Evolutionary conservation across 305 asterid genomes (phyloP).

Genomic region (Withania somnifera): DNA sequence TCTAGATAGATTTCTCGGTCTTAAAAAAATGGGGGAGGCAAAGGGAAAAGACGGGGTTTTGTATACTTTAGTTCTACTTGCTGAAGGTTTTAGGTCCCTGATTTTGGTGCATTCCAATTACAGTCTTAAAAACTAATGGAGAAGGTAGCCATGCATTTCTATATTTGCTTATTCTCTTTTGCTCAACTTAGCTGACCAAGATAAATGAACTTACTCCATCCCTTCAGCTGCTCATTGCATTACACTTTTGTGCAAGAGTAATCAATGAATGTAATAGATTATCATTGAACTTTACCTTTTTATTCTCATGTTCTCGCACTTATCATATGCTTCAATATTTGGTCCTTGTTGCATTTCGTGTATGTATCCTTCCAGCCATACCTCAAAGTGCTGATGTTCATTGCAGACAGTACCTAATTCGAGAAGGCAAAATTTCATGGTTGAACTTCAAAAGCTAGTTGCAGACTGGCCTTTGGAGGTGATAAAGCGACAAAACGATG

Average conservation of each 20-base stretch:
- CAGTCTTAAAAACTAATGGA: background rate
- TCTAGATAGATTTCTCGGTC: background rate
- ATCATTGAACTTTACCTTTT: background rate
- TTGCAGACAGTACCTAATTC: constrained; percentile 43
- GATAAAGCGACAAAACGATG: constrained; percentile 44
- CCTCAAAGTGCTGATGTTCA: background rate
- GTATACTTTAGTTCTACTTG: background rate
- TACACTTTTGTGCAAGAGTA: background rate
- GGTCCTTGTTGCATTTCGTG: background rate
- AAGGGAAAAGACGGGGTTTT: background rate
- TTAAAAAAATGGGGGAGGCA: background rate
- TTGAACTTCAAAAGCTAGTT: constrained; percentile 74
- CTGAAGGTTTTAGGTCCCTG: background rate
- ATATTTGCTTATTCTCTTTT: background rate
- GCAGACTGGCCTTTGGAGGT: constrained; percentile 75
- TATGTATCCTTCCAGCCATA: background rate
- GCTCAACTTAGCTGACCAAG: background rate
- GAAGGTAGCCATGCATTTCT: background rate
- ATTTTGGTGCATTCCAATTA: background rate
- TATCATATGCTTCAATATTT: background rate
- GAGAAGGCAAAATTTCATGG: constrained; percentile 35
- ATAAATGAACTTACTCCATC: background rate
- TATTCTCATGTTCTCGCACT: background rate
- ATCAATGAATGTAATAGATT: background rate
- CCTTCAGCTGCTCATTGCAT: background rate